Evolutionary conservation across 2,329 filamentous ascomycete species (phyloP).

Genomic region (Aspergillus tamarii): DNA sequence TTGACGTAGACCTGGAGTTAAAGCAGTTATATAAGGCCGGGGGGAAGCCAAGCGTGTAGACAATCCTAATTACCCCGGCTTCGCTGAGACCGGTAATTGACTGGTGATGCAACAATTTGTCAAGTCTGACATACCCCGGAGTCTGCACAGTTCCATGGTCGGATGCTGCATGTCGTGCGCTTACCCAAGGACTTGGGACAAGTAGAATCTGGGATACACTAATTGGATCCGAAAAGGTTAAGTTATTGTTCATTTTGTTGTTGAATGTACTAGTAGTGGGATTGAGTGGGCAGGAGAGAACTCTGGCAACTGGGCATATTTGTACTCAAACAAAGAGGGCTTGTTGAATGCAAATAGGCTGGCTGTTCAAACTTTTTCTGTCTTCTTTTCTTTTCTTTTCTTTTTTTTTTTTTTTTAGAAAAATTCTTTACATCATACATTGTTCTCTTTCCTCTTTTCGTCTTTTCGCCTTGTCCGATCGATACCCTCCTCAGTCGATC

Average conservation of each 20-base stretch:
- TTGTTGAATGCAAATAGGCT: background rate
- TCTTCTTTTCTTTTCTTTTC: background rate
- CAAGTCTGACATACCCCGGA: conserved; percentile 28
- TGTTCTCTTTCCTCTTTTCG: background rate
- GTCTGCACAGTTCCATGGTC: conserved; percentile 29
- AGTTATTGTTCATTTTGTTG: background rate
- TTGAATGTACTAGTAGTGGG: background rate
- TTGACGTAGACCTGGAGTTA: conserved; percentile 27
- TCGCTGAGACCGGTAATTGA: background rate
- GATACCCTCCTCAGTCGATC: background rate
- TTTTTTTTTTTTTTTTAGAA: background rate
- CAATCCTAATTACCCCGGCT: background rate
- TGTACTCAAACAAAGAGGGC: background rate
- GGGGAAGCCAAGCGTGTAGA: background rate
- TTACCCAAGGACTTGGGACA: conserved; percentile 27
- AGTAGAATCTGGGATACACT: background rate
- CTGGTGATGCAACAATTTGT: conserved; percentile 35
- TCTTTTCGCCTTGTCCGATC: background rate
- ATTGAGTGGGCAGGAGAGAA: background rate
- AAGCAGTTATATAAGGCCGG: background rate
- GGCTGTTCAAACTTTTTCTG: background rate
- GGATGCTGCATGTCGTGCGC: conserved; percentile 8
- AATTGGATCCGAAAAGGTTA: background rate
- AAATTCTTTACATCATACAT: background rate
- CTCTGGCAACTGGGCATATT: background rate